A percentile compares a stretch with the other conserved stretches of the same genome.
These are phyloP conservation scores for Euphorbia pulcherrima DNA, from an alignment of 345 rosid genomes.

Conservation along the genomic window DNA sequence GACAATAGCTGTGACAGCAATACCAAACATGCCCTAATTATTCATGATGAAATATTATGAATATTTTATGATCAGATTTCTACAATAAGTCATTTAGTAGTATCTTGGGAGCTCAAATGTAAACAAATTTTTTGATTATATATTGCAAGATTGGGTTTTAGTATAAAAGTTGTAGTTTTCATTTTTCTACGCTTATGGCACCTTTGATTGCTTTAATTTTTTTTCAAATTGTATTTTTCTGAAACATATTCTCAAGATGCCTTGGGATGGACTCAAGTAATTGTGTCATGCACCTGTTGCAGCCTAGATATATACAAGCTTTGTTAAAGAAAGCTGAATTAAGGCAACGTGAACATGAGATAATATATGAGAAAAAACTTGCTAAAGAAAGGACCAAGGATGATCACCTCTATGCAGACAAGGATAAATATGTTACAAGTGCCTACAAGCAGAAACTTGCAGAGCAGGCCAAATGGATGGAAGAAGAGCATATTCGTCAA, in stretches of 20 bases:
- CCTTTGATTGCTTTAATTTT: neutral
- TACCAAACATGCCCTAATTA: too few species aligned
- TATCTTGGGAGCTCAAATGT: neutral
- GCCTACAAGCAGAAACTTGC: constrained; percentile 83
- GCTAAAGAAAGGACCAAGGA: constrained; percentile 81
- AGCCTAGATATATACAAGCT: constrained; percentile 72
- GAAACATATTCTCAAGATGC: neutral
- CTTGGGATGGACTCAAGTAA: neutral
- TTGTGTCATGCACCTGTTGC: constrained; percentile 19
- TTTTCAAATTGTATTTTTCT: too few species aligned
- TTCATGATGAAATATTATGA: neutral
- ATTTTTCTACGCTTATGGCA: neutral
- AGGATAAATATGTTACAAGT: constrained; percentile 75
- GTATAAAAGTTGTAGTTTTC: neutral
- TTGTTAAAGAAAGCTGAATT: constrained; percentile 65
- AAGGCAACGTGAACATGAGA: constrained; percentile 66
- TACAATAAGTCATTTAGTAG: too few species aligned
- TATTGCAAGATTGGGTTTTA: neutral
- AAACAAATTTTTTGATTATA: neutral
- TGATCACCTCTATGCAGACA: constrained; percentile 78
- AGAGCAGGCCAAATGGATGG: constrained; percentile 75
- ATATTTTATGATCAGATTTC: too few species aligned
- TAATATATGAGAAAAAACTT: constrained; percentile 72
- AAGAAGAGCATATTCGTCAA: constrained; percentile 64
- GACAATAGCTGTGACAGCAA: too few species aligned